These are phyloP conservation scores for Isoetes taiwanensis DNA, from an alignment of 75 land plant species.

Conservation along the genomic window DNA sequence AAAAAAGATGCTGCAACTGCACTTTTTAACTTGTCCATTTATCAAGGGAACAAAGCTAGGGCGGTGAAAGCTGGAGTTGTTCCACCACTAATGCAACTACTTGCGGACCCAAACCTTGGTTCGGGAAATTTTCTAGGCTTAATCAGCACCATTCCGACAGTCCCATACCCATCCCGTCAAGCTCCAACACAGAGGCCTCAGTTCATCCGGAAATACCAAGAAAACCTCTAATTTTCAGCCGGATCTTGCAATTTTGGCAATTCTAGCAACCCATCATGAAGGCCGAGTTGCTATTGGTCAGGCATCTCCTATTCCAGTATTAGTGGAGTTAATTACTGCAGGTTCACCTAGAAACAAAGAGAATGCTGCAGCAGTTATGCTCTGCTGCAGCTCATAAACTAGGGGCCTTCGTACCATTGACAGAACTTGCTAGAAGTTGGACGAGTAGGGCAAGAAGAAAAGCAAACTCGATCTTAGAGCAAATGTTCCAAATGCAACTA, in stretches of 20 bases:
- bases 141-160: too few relatives aligned
- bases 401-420: slow-evolving; percentile 38
- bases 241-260: slow-evolving; percentile 60
- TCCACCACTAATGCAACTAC: slow-evolving; percentile 29
- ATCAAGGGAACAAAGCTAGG: slow-evolving; percentile 57
- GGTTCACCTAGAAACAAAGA: slow-evolving; percentile 78
- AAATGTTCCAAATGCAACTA: too few relatives aligned
- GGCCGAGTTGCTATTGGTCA: slow-evolving; percentile 44
- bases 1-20: slow-evolving; percentile 91
- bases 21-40: slow-evolving; percentile 53
- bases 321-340: slow-evolving; percentile 38
- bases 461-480: slow-evolving; percentile 42
- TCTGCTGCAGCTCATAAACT: slow-evolving; percentile 26
- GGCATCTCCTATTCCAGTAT: slow-evolving; percentile 26
- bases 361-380: slow-evolving; percentile 72
- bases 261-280: slow-evolving; percentile 40
- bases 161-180: too few relatives aligned
- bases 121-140: too few relatives aligned
- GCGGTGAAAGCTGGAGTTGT: slow-evolving; percentile 66
- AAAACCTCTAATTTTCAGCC: slow-evolving; percentile 42
- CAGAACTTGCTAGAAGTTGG: slow-evolving; percentile 36
- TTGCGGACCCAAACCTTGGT: slow-evolving; percentile 42
- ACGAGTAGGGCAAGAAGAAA: slow-evolving; percentile 73
- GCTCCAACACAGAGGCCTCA: too few relatives aligned
- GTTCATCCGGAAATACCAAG: too few relatives aligned